A percentile compares a stretch with the other conserved stretches of the same genome.
Conservation (phyloP, 768 basidiomycete genomes). For the Tricholoma matsutake region DNA sequence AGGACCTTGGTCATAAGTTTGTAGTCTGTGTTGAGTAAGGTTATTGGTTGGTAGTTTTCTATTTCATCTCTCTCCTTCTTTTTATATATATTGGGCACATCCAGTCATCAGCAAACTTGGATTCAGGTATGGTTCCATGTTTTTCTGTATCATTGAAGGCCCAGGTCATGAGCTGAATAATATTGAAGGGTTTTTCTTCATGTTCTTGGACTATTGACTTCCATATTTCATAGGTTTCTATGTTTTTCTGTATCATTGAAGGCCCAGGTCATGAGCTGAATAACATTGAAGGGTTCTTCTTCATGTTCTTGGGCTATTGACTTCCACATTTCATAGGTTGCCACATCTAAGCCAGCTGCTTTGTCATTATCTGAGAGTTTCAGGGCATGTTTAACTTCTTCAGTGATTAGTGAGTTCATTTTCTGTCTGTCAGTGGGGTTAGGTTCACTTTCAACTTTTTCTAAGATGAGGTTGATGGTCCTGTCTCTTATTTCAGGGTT, state of each 20-base stretch:
- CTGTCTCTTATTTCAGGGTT: neutral
- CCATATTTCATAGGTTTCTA: too few relatives aligned
- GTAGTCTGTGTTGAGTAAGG: conserved; percentile 6
- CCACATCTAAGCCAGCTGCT: conserved; percentile 22
- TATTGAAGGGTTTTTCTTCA: neutral
- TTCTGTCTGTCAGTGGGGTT: neutral
- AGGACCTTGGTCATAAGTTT: too few relatives aligned
- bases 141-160: conserved; percentile 7
- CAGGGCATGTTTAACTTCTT: neutral
- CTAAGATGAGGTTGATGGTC: neutral
- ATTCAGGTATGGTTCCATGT: neutral
- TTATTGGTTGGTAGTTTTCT: neutral
- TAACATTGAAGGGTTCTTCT: neutral
- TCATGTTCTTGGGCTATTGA: neutral
- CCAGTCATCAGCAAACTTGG: neutral
- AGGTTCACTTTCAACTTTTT: neutral
- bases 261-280: neutral
- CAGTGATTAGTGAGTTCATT: neutral
- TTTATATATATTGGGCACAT: conserved; percentile 5
- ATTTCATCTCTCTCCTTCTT: conserved; percentile 2
- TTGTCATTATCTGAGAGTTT: conserved; percentile 4
- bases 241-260: conserved; percentile 8
- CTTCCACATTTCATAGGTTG: conserved; percentile 23
- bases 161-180: neutral
- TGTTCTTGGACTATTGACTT: neutral